Evolutionary conservation across 1,139 yeast genomes (phyloP), one percentile per base, ranked within the genome.

Genomic region (Tardiomyces depauwii): DNA sequence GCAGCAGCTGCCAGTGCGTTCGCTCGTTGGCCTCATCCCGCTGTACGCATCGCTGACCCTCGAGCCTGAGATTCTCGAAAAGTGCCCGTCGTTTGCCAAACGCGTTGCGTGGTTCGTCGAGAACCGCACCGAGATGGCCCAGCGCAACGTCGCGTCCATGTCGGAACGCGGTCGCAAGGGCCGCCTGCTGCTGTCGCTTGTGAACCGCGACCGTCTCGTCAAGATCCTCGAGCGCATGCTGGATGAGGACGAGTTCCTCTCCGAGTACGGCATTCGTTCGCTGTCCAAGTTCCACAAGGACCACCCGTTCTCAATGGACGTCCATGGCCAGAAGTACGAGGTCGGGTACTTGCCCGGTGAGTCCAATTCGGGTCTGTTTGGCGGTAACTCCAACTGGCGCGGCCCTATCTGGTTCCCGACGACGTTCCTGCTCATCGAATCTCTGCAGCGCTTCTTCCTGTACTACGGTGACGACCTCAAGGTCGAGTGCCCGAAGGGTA

Each of bases 391-490:
- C 27, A 89, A 88, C 65, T 89, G 97, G 97, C 76, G 97, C 66
- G 97, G 97, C 4, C 96, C 97, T n/a, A 87, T 89, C 59, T 89
- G 97, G 97, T 87, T 89, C 72, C 96, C 97, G 21, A 87, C 88
- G 12, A 88, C 85, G 60, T 89, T 89, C 65, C 70, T 89, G 53
- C 70, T 89, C 44, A 88, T 88, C 49, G 97, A 89, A 68, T 80
- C 96, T 0, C 72, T 89, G 56, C 95, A 89, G 64, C 74, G 96
- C 58, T 88, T 87, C 63, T 88, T 82, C 65, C 71, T 89, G 63
- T 89, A 88, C 70, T 88, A 88, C 62, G 97, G 97, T 16, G 81
- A 91, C 18, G 81, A 76, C 43, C 75, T 89, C 59, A 84, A 84
- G 64, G 84, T 89, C 43, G 95, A 88, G 65, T 86, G 93, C 64